These are phyloP conservation scores for Arthrocladium fulminans DNA, from an alignment of 2,329 filamentous ascomycete species.

Conservation along the genomic window DNA sequence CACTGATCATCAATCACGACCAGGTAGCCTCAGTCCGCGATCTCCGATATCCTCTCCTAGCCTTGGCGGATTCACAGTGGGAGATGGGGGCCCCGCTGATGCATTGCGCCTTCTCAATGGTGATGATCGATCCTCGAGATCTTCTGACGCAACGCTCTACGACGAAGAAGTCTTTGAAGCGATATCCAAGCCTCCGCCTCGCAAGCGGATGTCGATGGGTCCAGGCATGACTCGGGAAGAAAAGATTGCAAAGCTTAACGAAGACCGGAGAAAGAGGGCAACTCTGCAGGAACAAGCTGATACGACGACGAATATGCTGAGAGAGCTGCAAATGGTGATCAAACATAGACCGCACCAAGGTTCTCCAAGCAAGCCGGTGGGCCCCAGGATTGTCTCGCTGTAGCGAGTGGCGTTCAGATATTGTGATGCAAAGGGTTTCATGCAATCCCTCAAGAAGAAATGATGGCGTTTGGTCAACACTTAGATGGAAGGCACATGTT, in stretches of 20 bases:
- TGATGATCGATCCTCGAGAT: constrained; percentile 38
- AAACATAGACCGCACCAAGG: constrained; percentile 43
- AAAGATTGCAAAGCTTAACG: constrained; percentile 75
- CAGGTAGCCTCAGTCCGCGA: constrained; percentile 21
- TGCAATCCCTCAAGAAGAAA: not conserved
- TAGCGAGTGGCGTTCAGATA: not conserved
- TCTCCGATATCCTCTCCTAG: constrained; percentile 39
- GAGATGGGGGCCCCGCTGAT: constrained; percentile 53
- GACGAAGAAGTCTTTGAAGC: constrained; percentile 87
- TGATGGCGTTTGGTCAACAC: not conserved
- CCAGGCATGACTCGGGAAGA: constrained; percentile 68
- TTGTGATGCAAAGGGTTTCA: not conserved
- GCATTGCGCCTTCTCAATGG: constrained; percentile 73
- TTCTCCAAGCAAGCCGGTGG: constrained; percentile 12
- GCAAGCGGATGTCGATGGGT: constrained; percentile 50
- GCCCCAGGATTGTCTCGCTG: not conserved
- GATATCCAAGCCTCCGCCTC: constrained; percentile 60
- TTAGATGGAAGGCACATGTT: too few relatives aligned
- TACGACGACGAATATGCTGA: constrained; percentile 79
- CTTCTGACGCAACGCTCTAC: constrained; percentile 37
- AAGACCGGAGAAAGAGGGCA: constrained; percentile 70
- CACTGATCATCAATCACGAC: constrained; percentile 29
- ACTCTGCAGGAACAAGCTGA: constrained; percentile 65
- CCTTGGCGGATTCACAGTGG: constrained; percentile 36
- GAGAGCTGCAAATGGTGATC: constrained; percentile 87